phyloP scores from a whole-genome alignment of 495 filamentous ascomycete species.

The Echria macrotheca region DNA sequence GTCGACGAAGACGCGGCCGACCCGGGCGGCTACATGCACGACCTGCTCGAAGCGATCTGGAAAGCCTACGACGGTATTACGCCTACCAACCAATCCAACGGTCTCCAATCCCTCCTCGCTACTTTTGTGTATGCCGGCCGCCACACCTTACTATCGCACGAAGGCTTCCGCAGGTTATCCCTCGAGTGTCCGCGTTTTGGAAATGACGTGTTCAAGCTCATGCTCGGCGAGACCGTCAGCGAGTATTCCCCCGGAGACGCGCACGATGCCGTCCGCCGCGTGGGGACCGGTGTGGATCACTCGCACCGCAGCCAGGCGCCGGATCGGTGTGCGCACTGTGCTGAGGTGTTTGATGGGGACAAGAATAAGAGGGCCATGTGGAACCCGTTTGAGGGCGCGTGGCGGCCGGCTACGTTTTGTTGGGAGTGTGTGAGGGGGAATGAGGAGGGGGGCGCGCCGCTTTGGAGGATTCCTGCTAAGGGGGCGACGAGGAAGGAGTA shows the following conservation, averaged over 20 bases:
- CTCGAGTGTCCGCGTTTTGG: not conserved
- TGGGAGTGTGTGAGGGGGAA: slow-evolving; percentile 8
- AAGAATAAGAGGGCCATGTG: slow-evolving; percentile 10
- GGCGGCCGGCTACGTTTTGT: slow-evolving; percentile 16
- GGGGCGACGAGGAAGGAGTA: not conserved
- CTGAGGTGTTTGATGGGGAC: slow-evolving; percentile 11
- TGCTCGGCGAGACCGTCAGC: slow-evolving; percentile 1
- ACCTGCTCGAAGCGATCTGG: slow-evolving; percentile 9
- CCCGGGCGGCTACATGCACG: not conserved
- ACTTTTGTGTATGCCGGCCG: slow-evolving; percentile 20
- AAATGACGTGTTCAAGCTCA: slow-evolving; percentile 9
- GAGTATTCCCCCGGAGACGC: slow-evolving; percentile 5
- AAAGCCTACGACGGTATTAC: not conserved
- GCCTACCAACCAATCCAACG: not conserved
- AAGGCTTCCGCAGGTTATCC: not conserved
- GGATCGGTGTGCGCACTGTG: slow-evolving; percentile 16
- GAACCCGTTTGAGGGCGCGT: slow-evolving; percentile 11
- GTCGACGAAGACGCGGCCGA: not conserved
- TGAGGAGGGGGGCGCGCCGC: not conserved
- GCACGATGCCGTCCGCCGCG: not conserved
- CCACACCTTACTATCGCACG: not conserved
- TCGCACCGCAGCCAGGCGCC: slow-evolving; percentile 17
- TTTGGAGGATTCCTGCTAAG: slow-evolving; percentile 1
- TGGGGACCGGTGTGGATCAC: slow-evolving; percentile 5
- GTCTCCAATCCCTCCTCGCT: slow-evolving; percentile 10